These are phyloP conservation scores for Hypoxylon sp. DNA, from an alignment of 2,329 filamentous ascomycete species.

Conservation along the genomic window DNA sequence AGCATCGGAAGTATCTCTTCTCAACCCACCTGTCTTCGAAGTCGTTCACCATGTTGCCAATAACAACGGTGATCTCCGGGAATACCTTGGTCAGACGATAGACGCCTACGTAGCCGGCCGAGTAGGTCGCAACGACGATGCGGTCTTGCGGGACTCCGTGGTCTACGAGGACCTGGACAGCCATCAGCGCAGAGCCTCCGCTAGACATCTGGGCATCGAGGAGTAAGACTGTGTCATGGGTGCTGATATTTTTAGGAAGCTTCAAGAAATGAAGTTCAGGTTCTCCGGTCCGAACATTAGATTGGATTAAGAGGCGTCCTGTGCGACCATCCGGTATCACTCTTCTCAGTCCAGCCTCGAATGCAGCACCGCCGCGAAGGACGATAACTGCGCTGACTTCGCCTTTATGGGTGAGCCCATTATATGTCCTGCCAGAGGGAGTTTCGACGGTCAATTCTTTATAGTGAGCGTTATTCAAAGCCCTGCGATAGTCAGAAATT, in stretches of 20 bases:
- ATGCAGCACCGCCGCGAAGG: conserved; percentile 87
- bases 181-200: conserved; percentile 89
- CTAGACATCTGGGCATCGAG: conserved; percentile 96
- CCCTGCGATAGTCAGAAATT: conserved; percentile 62
- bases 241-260: conserved; percentile 79
- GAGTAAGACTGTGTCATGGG: conserved; percentile 85
- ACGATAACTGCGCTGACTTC: conserved; percentile 89
- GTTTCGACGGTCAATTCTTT: conserved; percentile 75
- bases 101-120: conserved; percentile 86
- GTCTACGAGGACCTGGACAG: conserved; percentile 94
- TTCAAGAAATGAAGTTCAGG: conserved; percentile 93
- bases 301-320: conserved; percentile 91
- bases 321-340: conserved; percentile 94
- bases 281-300: conserved; percentile 85
- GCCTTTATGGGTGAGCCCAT: conserved; percentile 78
- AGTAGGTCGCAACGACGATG: conserved; percentile 94
- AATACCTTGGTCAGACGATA: conserved; percentile 91
- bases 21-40: conserved; percentile 92
- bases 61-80: conserved; percentile 87
- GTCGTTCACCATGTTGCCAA: conserved; percentile 85
- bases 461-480: conserved; percentile 83
- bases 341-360: conserved; percentile 89
- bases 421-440: conserved; percentile 77
- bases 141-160: conserved; percentile 87
- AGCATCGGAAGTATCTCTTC: conserved; percentile 91